Evolutionary conservation across 768 basidiomycete species (phyloP).

Genomic region (Stropharia rugosoannulata): DNA sequence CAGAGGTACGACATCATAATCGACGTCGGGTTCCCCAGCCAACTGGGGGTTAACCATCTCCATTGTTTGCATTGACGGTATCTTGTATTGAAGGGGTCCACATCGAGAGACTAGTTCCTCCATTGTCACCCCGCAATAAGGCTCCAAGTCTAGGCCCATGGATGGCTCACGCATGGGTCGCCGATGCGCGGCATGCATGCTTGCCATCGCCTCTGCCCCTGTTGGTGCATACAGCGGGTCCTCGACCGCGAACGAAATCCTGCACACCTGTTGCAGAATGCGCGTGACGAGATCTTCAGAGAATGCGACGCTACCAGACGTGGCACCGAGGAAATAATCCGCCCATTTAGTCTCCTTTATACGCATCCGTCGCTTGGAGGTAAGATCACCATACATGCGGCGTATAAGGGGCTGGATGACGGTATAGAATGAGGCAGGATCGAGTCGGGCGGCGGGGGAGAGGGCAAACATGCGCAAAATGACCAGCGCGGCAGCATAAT

Average conservation of each 20-base stretch:
- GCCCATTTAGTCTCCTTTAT: constrained; percentile 20
- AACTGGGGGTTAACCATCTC: constrained; percentile 17
- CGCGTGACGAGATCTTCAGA: constrained; percentile 4
- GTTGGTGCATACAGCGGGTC: constrained; percentile 1
- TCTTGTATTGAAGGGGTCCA: neutral
- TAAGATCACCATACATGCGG: constrained; percentile 24
- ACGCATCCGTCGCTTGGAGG: constrained; percentile 1
- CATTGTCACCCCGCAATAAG: neutral
- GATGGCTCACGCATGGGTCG: neutral
- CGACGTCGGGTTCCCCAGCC: constrained; percentile 9
- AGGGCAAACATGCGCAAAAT: constrained; percentile 29
- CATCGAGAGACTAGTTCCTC: neutral
- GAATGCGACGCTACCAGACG: constrained; percentile 6
- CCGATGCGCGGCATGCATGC: neutral
- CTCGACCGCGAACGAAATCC: constrained; percentile 4
- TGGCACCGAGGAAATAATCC: constrained; percentile 24
- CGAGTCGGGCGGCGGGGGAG: constrained; percentile 27
- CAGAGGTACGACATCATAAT: constrained; percentile 16
- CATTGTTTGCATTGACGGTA: constrained; percentile 10
- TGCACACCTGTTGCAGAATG: constrained; percentile 8
- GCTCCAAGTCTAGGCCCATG: neutral
- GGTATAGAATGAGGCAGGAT: constrained; percentile 36
- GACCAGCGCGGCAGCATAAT: constrained; percentile 48
- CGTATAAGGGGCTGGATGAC: constrained; percentile 36
- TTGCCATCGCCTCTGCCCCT: neutral